These are phyloP conservation scores for Hyphopichia pseudoburtonii DNA, from an alignment of 1,139 yeast species.

Conservation along the genomic window DNA sequence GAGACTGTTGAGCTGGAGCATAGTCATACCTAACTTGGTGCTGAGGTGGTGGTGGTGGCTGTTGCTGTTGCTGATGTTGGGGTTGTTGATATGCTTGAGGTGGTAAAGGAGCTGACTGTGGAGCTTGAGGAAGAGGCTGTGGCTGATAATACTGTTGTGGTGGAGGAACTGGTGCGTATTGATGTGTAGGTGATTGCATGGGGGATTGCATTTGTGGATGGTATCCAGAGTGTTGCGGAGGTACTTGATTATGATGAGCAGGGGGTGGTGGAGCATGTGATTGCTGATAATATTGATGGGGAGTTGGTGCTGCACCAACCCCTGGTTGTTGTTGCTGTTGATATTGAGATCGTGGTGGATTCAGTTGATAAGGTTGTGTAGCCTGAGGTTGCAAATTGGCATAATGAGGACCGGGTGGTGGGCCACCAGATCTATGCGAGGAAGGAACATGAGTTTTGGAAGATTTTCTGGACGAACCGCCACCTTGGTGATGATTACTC, in stretches of 20 bases:
- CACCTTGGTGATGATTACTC: conserved; percentile 11
- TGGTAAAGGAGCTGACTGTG: conserved; percentile 6
- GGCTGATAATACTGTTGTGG: conserved; percentile 16
- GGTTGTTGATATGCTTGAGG: conserved; percentile 7
- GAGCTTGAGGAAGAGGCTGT: conserved; percentile 14
- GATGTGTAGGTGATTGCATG: conserved; percentile 14
- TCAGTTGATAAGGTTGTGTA: conserved; percentile 14
- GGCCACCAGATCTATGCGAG: no score
- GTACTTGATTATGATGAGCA: conserved; percentile 10
- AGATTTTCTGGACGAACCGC: conserved; percentile 13
- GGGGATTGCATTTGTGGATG: conserved; percentile 10
- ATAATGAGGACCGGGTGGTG: conserved; percentile 16
- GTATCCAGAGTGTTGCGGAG: conserved; percentile 6
- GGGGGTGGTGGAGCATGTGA: conserved; percentile 11
- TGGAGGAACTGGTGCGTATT: conserved; percentile 10
- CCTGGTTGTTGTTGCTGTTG: conserved; percentile 3
- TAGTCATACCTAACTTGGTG: conserved; percentile 4
- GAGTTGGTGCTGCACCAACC: conserved; percentile 10
- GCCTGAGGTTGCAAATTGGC: conserved; percentile 12
- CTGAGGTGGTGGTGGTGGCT: conserved; percentile 6
- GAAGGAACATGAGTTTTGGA: conserved; percentile 10
- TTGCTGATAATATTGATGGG: conserved; percentile 13
- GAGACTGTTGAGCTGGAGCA: conserved; percentile 7
- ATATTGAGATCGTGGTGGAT: conserved; percentile 10
- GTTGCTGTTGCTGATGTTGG: conserved; percentile 10